Percentiles rank a stretch among this genome's conserved stretches.
Evolutionary conservation across 2,329 filamentous ascomycete genomes (phyloP).

Genomic region (Cladosporium cucumerinum): DNA sequence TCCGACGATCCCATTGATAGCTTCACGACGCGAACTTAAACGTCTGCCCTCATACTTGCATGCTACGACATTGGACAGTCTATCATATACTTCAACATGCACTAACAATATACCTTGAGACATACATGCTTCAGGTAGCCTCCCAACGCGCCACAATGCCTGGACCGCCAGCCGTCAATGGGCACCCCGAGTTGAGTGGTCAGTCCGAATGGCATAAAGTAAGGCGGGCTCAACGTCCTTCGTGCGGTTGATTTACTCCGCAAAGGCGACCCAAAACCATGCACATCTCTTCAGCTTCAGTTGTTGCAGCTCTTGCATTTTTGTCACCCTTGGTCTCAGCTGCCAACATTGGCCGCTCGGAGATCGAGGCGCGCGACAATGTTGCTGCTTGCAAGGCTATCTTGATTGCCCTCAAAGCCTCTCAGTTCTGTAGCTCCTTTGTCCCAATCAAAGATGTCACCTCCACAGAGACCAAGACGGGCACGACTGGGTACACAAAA

Average conservation of each 20-base stretch:
- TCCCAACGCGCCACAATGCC: neutral
- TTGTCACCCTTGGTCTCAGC: neutral
- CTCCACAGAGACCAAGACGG: neutral
- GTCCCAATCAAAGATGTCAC: neutral
- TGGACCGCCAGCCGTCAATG: conserved; percentile 39
- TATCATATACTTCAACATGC: neutral
- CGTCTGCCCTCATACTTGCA: neutral
- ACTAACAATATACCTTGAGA: neutral
- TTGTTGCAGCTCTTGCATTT: neutral
- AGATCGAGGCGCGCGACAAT: neutral
- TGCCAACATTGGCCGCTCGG: neutral
- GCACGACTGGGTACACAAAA: neutral
- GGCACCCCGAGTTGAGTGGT: neutral
- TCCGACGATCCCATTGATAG: neutral
- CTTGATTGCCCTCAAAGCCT: neutral
- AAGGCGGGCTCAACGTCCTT: neutral
- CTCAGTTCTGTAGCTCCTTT: neutral
- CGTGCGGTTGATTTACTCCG: neutral
- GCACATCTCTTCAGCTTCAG: neutral
- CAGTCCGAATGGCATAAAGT: neutral
- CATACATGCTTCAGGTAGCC: neutral
- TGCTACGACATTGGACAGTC: neutral
- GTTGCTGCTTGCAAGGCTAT: neutral
- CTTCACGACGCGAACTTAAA: neutral
- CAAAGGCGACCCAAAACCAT: neutral